A percentile compares a stretch with the other conserved stretches of the same genome.
Evolutionary conservation across 2,329 filamentous ascomycete genomes (phyloP).

Genomic region (Fusarium sp.): DNA sequence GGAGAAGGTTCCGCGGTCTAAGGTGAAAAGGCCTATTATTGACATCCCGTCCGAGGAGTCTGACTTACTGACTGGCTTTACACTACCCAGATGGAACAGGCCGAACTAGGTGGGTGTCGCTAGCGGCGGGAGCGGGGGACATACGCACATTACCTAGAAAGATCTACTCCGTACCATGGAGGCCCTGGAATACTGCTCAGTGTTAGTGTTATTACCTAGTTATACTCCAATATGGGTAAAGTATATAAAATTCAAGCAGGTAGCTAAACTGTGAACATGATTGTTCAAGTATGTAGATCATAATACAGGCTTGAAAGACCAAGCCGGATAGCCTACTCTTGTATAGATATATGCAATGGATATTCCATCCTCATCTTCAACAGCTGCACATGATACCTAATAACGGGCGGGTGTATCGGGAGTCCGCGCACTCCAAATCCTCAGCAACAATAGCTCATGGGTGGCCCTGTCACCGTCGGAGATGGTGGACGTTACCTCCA

Average conservation of each 20-base stretch:
- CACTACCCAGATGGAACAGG: constrained; percentile 19
- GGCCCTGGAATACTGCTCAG: not conserved
- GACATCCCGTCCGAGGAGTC: not conserved
- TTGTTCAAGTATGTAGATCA: not conserved
- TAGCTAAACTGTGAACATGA: not conserved
- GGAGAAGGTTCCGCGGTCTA: not conserved
- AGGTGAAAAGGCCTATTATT: not conserved
- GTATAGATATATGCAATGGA: not conserved
- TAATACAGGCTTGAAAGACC: not conserved
- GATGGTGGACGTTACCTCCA: constrained; percentile 41
- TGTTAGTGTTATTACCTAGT: not conserved
- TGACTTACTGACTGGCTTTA: not conserved
- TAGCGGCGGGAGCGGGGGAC: constrained; percentile 37
- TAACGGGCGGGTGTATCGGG: constrained; percentile 39
- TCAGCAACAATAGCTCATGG: constrained; percentile 29
- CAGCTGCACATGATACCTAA: not conserved
- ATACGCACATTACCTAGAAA: constrained; percentile 19
- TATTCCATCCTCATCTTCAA: not conserved
- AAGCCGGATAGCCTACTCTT: not conserved
- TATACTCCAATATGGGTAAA: not conserved
- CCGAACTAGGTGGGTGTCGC: constrained; percentile 18
- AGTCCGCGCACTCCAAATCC: constrained; percentile 38
- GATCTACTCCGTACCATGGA: constrained; percentile 11
- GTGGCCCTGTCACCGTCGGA: constrained; percentile 35
- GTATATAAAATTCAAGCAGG: not conserved